These are phyloP conservation scores for Fusarium algeriense DNA, from an alignment of 2,329 filamentous ascomycete genomes.

Conservation along the genomic window DNA sequence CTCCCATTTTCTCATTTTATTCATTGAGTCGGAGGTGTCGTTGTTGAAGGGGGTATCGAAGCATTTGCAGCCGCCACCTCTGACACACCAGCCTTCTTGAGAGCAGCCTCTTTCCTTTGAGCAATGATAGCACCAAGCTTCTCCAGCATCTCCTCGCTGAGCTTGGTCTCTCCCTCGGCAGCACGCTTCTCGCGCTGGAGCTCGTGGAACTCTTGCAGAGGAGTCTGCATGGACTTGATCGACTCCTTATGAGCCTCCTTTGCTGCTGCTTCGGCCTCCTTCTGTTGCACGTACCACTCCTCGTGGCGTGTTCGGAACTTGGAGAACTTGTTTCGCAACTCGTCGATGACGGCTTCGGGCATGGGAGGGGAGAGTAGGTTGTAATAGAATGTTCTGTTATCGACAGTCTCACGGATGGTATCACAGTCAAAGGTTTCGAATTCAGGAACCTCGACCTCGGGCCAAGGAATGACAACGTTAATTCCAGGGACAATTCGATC, in stretches of 20 bases:
- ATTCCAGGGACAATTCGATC: constrained; percentile 76
- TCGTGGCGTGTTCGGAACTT: constrained; percentile 86
- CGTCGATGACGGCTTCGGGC: constrained; percentile 82
- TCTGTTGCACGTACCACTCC: constrained; percentile 75
- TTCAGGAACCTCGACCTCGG: constrained; percentile 64
- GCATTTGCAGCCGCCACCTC: constrained; percentile 45
- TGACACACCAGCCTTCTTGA: constrained; percentile 55
- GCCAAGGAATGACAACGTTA: constrained; percentile 83
- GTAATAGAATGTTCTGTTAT: constrained; percentile 81
- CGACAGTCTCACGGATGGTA: constrained; percentile 81
- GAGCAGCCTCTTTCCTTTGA: constrained; percentile 60
- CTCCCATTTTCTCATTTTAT: constrained; percentile 2
- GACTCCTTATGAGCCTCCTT: constrained; percentile 53
- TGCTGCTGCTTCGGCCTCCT: constrained; percentile 68
- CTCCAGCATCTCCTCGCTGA: constrained; percentile 70
- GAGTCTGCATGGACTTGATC: constrained; percentile 62
- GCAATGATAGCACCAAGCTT: constrained; percentile 73
- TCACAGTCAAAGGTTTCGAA: constrained; percentile 71
- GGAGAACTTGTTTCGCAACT: constrained; percentile 86
- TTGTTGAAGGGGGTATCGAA: constrained; percentile 35
- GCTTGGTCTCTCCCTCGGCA: constrained; percentile 66
- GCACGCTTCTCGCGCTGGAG: constrained; percentile 64
- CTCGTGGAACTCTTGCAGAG: constrained; percentile 70
- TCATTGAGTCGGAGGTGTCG: constrained; percentile 39
- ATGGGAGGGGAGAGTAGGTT: constrained; percentile 82